A percentile compares a stretch with the other conserved stretches of the same genome.
Evolutionary conservation across 768 basidiomycete species (phyloP).

Genomic region (Pleurotus tuber-regium): DNA sequence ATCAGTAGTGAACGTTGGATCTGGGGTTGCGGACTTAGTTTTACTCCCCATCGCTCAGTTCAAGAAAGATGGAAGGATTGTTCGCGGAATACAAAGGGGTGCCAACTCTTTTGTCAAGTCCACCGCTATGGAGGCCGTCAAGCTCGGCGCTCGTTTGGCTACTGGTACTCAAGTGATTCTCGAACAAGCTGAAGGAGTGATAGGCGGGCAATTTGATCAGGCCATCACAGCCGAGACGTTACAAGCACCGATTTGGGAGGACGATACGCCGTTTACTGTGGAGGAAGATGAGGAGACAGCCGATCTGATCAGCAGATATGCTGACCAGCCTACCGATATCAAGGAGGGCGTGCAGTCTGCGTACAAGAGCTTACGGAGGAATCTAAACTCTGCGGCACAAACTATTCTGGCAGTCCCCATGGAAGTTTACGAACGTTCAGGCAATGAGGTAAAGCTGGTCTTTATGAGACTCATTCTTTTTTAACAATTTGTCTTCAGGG

Average conservation of each 20-base stretch:
- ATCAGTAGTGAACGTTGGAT: conserved; percentile 95
- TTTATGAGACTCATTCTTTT: not conserved
- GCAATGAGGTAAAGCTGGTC: conserved; percentile 69
- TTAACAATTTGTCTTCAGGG: conserved; percentile 51
- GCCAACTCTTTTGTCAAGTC: conserved; percentile 91
- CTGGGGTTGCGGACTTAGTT: conserved; percentile 94
- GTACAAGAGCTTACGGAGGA: conserved; percentile 84
- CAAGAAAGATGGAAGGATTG: conserved; percentile 91
- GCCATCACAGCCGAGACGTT: conserved; percentile 67
- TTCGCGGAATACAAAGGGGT: conserved; percentile 92
- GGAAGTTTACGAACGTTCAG: conserved; percentile 96
- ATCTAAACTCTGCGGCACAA: conserved; percentile 92
- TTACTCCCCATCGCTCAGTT: conserved; percentile 96
- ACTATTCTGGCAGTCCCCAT: conserved; percentile 98
- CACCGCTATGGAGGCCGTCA: conserved; percentile 94
- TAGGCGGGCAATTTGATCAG: conserved; percentile 76
- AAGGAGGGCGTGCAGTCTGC: conserved; percentile 88
- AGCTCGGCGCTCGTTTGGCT: conserved; percentile 88
- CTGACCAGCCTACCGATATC: conserved; percentile 83
- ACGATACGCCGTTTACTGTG: conserved; percentile 25
- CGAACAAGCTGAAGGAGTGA: conserved; percentile 89
- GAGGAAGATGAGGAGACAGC: conserved; percentile 44
- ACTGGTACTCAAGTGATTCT: conserved; percentile 98
- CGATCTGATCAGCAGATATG: conserved; percentile 83
- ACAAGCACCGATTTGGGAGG: conserved; percentile 38